Evolutionary conservation across 2,329 filamentous ascomycete species (phyloP), one percentile per base, ranked within the genome.

Genomic region (Cercospora sp.): DNA sequence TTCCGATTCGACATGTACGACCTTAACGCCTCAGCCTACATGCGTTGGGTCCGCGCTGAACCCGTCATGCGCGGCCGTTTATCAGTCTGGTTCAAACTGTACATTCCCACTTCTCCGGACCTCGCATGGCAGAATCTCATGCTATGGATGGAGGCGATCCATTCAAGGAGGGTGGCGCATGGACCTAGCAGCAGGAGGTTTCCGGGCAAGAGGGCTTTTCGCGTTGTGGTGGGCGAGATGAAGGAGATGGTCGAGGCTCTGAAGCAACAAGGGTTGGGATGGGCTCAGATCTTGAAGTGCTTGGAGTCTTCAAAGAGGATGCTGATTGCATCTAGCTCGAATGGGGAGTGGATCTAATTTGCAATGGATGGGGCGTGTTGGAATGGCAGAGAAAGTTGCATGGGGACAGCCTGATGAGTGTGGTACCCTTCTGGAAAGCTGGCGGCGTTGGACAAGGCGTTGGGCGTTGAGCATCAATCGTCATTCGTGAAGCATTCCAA

Each of bases 271-370:
- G 63, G 55, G 2, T 20, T 65, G 33, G 31, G 5, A 28, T 65
- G 63, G 63, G 7, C 2, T 23, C 10, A 42, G 18, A 53, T 65
- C 28, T 16, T 36, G 42, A 28, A 42, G 4, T n/a, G 33, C 16
- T 18, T 67, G 12, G 60, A 45, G 45, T 55, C 33, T 31, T 26
- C 48, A 16, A 62, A 59, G 48, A 48, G 28, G 33, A 63, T 67
- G 59, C 30, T 67, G 31, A 36, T 28, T 23, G 60, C 53, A 7
- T 30, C 30, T 12, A 51, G n/a, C 20, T 10, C 65, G 51, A 45
- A 5, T n/a, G 60, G 65, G 9, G 4, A 55, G 65, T 67, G 60
- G 58, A 18, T 60, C 20, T 59, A 9, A 59, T 94, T 28, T 9
- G 13, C 13, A 53, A 10, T 8, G 5, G 23, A 5, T 16, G 48